Conservation (phyloP, 2,329 filamentous ascomycete genomes). For the Xylariaceae sp. region DNA sequence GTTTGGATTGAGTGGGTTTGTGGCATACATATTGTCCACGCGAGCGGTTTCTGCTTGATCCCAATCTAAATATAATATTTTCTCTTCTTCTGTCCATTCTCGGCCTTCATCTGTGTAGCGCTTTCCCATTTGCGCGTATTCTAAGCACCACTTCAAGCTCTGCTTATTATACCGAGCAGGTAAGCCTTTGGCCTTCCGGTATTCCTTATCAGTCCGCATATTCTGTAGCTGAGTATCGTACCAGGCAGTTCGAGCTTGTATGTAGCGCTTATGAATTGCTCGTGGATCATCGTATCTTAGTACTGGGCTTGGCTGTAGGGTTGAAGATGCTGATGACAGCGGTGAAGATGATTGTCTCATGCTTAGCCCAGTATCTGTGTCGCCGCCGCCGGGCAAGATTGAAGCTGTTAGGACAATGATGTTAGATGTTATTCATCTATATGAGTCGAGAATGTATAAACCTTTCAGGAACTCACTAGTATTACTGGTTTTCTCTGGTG, state of each 20-base stretch:
- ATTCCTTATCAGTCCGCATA: neutral
- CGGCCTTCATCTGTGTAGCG: no score
- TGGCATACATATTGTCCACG: neutral
- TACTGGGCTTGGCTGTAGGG: no score
- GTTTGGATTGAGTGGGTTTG: neutral
- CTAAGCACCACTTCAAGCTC: neutral
- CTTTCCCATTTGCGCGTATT: neutral
- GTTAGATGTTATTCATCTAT: no score
- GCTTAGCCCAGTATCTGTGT: no score
- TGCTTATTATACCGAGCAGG: neutral
- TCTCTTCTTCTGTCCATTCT: neutral
- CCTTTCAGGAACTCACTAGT: no score
- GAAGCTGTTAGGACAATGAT: no score
- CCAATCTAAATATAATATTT: neutral
- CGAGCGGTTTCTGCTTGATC: neutral
- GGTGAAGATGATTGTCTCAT: neutral
- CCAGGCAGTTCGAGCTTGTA: neutral
- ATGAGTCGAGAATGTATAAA: no score
- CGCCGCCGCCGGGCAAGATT: no score
- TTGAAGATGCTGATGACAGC: no score
- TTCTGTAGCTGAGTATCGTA: neutral
- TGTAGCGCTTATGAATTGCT: neutral
- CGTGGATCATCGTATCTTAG: neutral
- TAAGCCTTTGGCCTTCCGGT: neutral
- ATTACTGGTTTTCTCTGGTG: no score